Percentiles rank a stretch among this genome's conserved stretches.
These are phyloP conservation scores for Mortierella alpina DNA, from an alignment of 192 early-diverging fungal species.

Conservation along the genomic window DNA sequence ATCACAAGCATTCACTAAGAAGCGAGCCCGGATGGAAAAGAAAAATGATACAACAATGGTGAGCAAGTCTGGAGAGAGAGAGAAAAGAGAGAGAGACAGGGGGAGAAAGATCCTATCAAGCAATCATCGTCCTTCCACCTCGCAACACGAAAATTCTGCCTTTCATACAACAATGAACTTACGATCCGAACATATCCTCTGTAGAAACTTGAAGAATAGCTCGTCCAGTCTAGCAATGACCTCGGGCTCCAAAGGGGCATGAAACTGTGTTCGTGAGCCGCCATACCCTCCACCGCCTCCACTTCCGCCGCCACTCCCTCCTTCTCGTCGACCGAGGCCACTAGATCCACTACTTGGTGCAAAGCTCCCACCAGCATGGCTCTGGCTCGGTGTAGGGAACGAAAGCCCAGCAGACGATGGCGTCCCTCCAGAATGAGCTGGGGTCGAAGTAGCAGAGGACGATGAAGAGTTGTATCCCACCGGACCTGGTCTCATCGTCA, in stretches of 20 bases:
- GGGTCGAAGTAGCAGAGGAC: too few species aligned
- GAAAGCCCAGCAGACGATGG: too few species aligned
- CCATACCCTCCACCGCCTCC: neutral
- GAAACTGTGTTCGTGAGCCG: conserved; percentile 49
- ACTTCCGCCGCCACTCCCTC: neutral
- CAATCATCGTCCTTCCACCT: neutral
- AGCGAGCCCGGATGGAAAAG: neutral
- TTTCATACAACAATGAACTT: conserved; percentile 47
- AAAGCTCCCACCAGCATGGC: neutral
- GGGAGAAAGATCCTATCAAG: neutral
- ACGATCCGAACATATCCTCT: conserved; percentile 75
- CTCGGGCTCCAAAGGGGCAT: conserved; percentile 56
- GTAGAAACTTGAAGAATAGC: conserved; percentile 74
- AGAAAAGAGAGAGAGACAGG: neutral
- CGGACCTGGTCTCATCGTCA: too few species aligned
- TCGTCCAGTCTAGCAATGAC: conserved; percentile 68
- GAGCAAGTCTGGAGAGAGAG: neutral
- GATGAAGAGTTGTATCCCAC: too few species aligned
- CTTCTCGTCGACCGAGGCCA: too few species aligned
- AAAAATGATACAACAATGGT: neutral
- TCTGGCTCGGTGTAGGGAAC: too few species aligned
- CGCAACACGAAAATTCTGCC: neutral
- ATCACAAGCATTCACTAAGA: conserved; percentile 70
- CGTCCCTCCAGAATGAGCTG: too few species aligned
- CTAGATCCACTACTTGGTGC: neutral